Base-by-base conservation (phyloP, 306 rosid genomes). In the Quercus robur region DNA sequence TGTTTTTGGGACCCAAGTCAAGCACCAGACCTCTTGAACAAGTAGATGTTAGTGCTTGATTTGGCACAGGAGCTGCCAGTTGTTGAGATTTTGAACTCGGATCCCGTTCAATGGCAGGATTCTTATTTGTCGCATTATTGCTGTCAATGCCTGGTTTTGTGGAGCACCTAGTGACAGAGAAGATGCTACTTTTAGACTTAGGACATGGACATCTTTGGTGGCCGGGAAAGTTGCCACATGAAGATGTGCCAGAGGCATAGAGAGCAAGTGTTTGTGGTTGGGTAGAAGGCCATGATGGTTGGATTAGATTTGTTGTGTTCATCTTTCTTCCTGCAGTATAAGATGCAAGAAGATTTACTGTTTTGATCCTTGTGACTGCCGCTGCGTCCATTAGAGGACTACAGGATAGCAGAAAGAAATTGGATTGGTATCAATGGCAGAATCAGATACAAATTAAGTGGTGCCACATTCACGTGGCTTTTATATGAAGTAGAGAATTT, bases 41-140 rank as follows among this genome's bases (percentile, higher is more conserved):
- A 20, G 74, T 77, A 1, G 80, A 77, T 52, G 74, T 77, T 9
- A 67, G 80, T 56, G 80, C 71, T 77, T 77, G 74, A 71, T 67
- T 54, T 14, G 74, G 80, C 2, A 8, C 21, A n/a, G 80, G 25
- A 52, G 74, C 54, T n/a, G 74, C 57, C 33, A 33, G 28, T 3
- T 52, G 74, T 23, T 77, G 74, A 6, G 80, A 58, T 31, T 58
- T 56, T n/a, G 80, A 77, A 31, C 74, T 67, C 14, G 74, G 33
- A 56, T 77, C 74, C 12, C 26, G 74, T 20, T 71, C 74, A n/a
- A 77, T 58, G 74, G 80, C 18, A 19, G 57, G 71, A 71, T 77
- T 77, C 71, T 57, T 77, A 59, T 77, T 66, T 5, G 80, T 77
- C 0, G 80, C 74, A 26, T 67, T 77, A 74, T 77, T 77, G 80